Conservation (phyloP, 2,329 filamentous ascomycete species). For the Xenoacremonium recifei region DNA sequence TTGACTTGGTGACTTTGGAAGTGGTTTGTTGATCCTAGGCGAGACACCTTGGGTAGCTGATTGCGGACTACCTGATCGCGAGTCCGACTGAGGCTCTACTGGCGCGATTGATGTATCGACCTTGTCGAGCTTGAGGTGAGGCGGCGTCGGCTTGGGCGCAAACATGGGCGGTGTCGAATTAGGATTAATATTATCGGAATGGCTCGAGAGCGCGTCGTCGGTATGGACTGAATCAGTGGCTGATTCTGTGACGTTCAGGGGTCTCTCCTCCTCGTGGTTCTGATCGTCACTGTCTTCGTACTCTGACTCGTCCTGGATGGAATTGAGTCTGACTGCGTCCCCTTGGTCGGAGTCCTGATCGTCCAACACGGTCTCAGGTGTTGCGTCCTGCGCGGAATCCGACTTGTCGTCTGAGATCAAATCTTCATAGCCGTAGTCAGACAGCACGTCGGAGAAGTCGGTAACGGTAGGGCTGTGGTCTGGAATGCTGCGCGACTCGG, state of each 20-base stretch:
- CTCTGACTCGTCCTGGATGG: slow-evolving; percentile 12
- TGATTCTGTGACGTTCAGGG: slow-evolving; percentile 5
- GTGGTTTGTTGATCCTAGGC: slow-evolving; percentile 51
- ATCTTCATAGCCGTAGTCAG: slow-evolving; percentile 42
- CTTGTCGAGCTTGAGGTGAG: slow-evolving; percentile 50
- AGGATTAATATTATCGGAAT: slow-evolving; percentile 36
- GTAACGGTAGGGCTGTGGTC: slow-evolving; percentile 45
- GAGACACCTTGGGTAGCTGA: slow-evolving; percentile 25
- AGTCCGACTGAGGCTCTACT: slow-evolving; percentile 24
- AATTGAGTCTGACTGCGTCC: slow-evolving; percentile 16
- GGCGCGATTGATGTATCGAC: slow-evolving; percentile 32
- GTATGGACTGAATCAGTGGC: slow-evolving; percentile 15
- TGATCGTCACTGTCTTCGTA: slow-evolving; percentile 24
- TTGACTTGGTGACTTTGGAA: slow-evolving; percentile 53
- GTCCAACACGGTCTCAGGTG: slow-evolving; percentile 24
- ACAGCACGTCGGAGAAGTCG: slow-evolving; percentile 37
- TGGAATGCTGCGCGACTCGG: slow-evolving; percentile 37
- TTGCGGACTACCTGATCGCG: slow-evolving; percentile 25
- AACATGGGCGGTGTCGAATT: slow-evolving; percentile 47
- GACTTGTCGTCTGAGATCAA: slow-evolving; percentile 36
- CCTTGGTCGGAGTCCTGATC: slow-evolving; percentile 26
- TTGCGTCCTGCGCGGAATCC: slow-evolving; percentile 24
- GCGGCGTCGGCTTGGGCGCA: slow-evolving; percentile 49
- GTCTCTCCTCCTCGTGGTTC: slow-evolving; percentile 12
- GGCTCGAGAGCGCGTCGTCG: slow-evolving; percentile 21